Evolutionary conservation across 1,284 basidiomycete genomes (phyloP), one percentile per base, ranked within the genome.

Genomic region (Pholiota adiposa): DNA sequence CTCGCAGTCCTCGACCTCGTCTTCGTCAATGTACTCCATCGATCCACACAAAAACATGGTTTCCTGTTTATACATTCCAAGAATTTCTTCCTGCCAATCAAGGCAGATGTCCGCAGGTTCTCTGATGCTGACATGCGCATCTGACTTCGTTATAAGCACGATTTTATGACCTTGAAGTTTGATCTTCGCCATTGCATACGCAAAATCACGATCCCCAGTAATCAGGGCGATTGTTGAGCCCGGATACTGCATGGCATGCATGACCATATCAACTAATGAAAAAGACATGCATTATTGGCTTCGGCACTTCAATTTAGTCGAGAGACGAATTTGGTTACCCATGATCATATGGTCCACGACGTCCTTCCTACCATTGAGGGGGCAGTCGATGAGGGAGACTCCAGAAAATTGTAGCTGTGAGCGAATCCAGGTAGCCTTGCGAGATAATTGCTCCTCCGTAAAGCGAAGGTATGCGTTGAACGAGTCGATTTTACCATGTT

Each of bases 331-430:
- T n/a, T n/a, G 8, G 21, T 77, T 57, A 80, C 80, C 79, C 31
- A 81, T 73, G 25, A 83, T 79, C 80, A 83, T 83, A 60, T 80
- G 80, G 67, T 83, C 81, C 27, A 77, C 80, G 11, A 82, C 79
- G 54, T 82, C 76, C 66, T 86, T 86, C 57, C 74, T 75, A 29
- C 82, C 83, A 63, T 83, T 84, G 56, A 83, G 82, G 12, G 84
- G 84, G 60, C 82, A 85, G 64, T 86, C 82, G 23, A 77, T 81
- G 44, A 87, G 65, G 8, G 85, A 84, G 7, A 87, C 80, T 1
- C 86, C 85, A 16, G 85, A 85, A 0, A 77, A 79, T 64, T 86
- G 85, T 21, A 87, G 75, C 67, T 86, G 82, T 1, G 81, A 87
- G 64, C 77, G 83, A 53, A 80, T 76, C 44, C 55, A 70, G 54